Evolutionary conservation across 1,139 yeast species (phyloP).

Genomic region (Hansenula sp.): DNA sequence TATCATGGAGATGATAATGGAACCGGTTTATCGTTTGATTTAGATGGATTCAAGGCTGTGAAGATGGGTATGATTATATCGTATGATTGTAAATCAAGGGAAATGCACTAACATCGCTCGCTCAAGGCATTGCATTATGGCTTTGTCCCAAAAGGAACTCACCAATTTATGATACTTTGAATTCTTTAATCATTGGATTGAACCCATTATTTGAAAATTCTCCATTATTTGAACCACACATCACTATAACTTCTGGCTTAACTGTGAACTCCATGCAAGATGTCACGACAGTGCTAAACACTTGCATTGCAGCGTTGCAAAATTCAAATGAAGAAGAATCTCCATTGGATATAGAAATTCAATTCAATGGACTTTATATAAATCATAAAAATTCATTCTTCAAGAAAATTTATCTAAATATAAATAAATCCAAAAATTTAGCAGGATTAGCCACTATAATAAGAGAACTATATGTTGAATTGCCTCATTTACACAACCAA

Average conservation of each 20-base stretch:
- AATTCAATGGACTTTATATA: constrained; percentile 15
- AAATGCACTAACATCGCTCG: neutral
- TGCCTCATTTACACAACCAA: constrained; percentile 25
- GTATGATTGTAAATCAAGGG: no score
- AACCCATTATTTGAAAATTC: constrained; percentile 70
- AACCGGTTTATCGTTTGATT: neutral
- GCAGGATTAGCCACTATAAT: constrained; percentile 66
- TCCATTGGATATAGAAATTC: constrained; percentile 9
- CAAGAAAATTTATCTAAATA: constrained; percentile 62
- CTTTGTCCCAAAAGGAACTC: constrained; percentile 1
- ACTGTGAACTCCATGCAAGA: constrained; percentile 47
- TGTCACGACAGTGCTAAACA: constrained; percentile 58
- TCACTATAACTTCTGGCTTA: constrained; percentile 67
- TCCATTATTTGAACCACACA: constrained; percentile 68
- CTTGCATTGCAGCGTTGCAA: constrained; percentile 62
- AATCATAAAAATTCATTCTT: constrained; percentile 43
- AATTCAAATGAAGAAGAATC: constrained; percentile 25
- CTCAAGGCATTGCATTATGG: constrained; percentile 1
- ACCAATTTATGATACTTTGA: neutral
- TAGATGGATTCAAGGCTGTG: neutral
- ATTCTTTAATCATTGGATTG: constrained; percentile 34
- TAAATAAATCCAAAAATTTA: constrained; percentile 51
- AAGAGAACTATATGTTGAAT: constrained; percentile 59
- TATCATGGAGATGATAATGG: no score
- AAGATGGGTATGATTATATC: neutral